These are phyloP conservation scores for Avena eriantha DNA, from an alignment of 176 grass and related monocot species.

Conservation along the genomic window DNA sequence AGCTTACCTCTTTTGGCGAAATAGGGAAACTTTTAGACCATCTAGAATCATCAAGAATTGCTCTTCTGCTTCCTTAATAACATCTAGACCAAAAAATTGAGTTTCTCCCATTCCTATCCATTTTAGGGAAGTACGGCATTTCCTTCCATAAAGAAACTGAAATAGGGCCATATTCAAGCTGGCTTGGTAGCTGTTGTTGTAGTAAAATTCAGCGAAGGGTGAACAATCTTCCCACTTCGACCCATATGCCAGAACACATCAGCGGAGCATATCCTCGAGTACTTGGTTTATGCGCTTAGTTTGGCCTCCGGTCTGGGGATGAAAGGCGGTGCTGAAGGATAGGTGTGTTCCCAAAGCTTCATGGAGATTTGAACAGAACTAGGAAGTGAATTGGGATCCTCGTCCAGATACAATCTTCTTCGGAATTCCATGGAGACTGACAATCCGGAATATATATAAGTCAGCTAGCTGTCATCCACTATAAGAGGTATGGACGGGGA, in stretches of 20 bases:
- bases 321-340: neutral
- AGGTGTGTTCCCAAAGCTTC: neutral
- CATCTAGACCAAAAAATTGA: neutral
- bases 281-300: neutral
- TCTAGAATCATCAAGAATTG: neutral
- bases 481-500: neutral
- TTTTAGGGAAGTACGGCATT: neutral
- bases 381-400: neutral
- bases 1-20: neutral
- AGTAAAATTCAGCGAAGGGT: neutral
- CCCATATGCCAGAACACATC: neutral
- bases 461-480: too few species aligned
- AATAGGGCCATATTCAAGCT: neutral
- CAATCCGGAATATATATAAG: neutral
- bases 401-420: neutral
- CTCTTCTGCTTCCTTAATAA: neutral
- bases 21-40: neutral
- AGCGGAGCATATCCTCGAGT: neutral
- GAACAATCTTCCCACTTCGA: neutral
- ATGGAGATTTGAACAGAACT: neutral
- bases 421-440: neutral
- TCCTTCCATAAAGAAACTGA: too few species aligned
- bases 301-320: neutral
- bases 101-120: neutral
- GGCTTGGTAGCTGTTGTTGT: neutral